Evolutionary conservation across 108 stramenopile genomes (phyloP), one percentile per base, ranked within the genome.

Genomic region (Skeletonema menzelii): DNA sequence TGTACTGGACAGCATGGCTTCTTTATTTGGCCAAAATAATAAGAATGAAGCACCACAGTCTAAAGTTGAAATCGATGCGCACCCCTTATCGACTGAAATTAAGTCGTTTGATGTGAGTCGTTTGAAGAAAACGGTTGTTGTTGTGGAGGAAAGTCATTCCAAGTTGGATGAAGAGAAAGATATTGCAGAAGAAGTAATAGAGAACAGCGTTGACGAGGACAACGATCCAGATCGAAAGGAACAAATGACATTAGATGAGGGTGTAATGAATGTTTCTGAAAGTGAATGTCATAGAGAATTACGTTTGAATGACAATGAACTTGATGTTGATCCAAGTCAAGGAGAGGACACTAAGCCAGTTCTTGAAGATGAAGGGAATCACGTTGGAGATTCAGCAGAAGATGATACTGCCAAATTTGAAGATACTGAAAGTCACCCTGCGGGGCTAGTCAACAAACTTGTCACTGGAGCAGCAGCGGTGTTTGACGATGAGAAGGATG

Each of bases 61-160:
- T 4, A 30, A 42, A 19, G 47, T 46, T 28, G 31, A 56, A 55
- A 38, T 69, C 17, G 53, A 69, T 20, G 57, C 59, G 12, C 69
- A 69, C 38, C 69, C 69, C 19, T 15, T 59, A 34, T 58, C 32
- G 13, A 55, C 37, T 17, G 69, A 69, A 24, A 56, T 59, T 3
- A 32, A 58, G 34, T 30, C 58, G 28, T 69, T 59, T 42, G 69
- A 69, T 20, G 40, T 35, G 30, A 60, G 27, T 60, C 59, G 59
- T 34, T 35, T 34, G 59, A 53, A 53, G 22, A 53, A 53, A 53
- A 53, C 49, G 22, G 49, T 8, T 10, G 49, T 22, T 53, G 49
- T 22, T 22, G 20, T 10, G 7, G 49, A 53, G 19, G 49, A 53
- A 22, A 24, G 22, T 22, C 49, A 2, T 22, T 8, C 8, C 19